phyloP scores from a whole-genome alignment of 2,329 filamentous ascomycete genomes.

The Ceratocystis albifundus region DNA sequence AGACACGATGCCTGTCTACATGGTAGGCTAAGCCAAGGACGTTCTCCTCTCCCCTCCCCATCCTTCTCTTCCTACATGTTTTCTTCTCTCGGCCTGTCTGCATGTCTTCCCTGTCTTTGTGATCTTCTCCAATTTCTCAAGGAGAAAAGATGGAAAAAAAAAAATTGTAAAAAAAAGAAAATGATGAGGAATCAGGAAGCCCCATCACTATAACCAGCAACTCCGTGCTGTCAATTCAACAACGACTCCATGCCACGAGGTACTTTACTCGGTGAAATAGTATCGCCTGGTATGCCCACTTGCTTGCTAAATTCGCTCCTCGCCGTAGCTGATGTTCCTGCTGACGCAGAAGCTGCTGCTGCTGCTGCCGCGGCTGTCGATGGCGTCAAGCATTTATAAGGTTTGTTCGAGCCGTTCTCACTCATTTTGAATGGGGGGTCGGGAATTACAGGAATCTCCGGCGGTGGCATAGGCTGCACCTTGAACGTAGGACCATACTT shows the following conservation, averaged over 20 bases:
- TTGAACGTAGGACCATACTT: conserved; percentile 23
- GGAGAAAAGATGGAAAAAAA: not conserved
- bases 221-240: conserved; percentile 12
- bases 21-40: not conserved
- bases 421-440: conserved; percentile 23
- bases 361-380: conserved; percentile 9
- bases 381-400: conserved; percentile 21
- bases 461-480: conserved; percentile 22
- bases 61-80: not conserved
- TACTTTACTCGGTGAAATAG: conserved; percentile 36
- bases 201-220: not conserved
- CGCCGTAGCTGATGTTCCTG: not conserved
- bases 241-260: conserved; percentile 32
- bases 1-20: conserved; percentile 1
- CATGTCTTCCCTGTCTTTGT: conserved; percentile 1
- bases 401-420: conserved; percentile 22
- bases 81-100: not conserved
- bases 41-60: not conserved
- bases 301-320: not conserved
- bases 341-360: not conserved
- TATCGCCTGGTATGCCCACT: conserved; percentile 26
- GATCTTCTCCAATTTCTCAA: conserved; percentile 4
- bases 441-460: conserved; percentile 21
- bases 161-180: not conserved
- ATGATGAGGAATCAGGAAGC: not conserved